Base-by-base conservation (phyloP, 768 basidiomycete genomes). In the Coprinellus micaceus region DNA sequence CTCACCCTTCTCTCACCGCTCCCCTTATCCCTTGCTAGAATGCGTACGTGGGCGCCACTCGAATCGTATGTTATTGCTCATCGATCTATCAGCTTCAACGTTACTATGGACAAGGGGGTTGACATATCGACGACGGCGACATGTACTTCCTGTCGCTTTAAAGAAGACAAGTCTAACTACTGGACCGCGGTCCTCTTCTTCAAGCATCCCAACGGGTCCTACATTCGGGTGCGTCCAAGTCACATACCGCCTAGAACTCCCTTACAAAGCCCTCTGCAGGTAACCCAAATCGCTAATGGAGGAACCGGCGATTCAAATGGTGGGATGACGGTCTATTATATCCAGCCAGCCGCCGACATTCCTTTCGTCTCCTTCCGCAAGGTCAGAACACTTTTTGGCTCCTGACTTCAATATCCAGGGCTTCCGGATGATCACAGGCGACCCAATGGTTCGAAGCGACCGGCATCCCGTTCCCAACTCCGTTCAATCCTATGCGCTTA, bases 261-360 rank as follows among this genome's bases (percentile, higher is more conserved):
- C 40, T 25, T 29, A 43, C 44, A 44, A 11, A 25, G 24, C 19
- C 21, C n/a, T 39, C 3, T 12, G 10, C 28, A 56, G 55, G 55
- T 56, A 7, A 46, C 55, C 15, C 55, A 56, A 56, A 44, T 29
- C 15, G 55, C 48, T 22, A 56, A 51, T 19, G 21, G 28, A 17
- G 9, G 29, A 17, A 36, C 21, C 24, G 55, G 55, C 11, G 17
- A n/a, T 26, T 46, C 46, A 13, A 50, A 49, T 21, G 55, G 55
- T 24, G 55, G 55, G 2, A 56, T 56, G 55, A 56, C 55, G 3
- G 39, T 56, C 22, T 56, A 56, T 47, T 56, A 56, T 44, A 33
- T 56, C 39, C 55, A 56, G 26, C 55, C 55, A 24, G 19, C 55
- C 10, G 26, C 24, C 19, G 48, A 50, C 48, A 9, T 6, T 3